phyloP scores from a whole-genome alignment of 306 rosid genomes.

The Morella rubra region DNA sequence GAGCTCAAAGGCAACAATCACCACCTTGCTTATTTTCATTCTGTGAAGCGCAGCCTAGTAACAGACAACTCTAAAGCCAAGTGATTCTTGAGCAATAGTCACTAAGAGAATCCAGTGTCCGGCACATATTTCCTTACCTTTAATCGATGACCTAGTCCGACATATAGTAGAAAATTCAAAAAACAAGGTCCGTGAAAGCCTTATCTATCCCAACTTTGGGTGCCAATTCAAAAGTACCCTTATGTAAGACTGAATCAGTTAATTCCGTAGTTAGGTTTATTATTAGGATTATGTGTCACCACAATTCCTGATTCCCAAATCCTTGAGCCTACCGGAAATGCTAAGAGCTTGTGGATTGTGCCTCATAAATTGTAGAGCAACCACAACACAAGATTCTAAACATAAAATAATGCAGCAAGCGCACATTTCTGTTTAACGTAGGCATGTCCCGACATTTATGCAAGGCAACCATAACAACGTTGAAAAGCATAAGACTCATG shows the following conservation, averaged over 20 bases:
- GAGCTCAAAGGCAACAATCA: too few relatives aligned
- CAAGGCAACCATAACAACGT: neutral
- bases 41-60: neutral
- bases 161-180: neutral
- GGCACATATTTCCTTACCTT: neutral
- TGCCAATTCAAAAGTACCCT: neutral
- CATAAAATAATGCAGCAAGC: neutral
- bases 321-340: neutral
- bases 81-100: neutral
- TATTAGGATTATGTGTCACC: neutral
- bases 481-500: neutral
- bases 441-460: neutral
- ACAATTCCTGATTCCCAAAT: neutral
- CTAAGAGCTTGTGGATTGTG: neutral
- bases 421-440: neutral
- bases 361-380: neutral
- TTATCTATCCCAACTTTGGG: neutral
- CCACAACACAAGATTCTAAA: neutral
- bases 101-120: neutral
- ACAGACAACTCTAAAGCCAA: neutral
- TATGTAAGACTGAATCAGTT: neutral
- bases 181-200: neutral
- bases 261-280: neutral
- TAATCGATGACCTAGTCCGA: too few relatives aligned
- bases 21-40: too few relatives aligned